phyloP scores from a whole-genome alignment of 805 yeast species.

The Ogataea pignaliae region DNA sequence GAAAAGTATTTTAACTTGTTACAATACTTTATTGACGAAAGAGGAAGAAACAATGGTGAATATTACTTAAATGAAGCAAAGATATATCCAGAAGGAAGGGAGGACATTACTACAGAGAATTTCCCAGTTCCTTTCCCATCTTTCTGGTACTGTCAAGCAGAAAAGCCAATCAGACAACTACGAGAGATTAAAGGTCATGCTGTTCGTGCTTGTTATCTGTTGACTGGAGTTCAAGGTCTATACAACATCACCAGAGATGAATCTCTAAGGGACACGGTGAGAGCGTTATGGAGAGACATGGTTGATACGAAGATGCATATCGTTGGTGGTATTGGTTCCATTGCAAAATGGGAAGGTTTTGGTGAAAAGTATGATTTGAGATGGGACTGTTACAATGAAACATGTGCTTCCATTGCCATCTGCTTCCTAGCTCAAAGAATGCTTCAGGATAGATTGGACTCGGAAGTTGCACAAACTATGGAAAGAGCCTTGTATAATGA shows the following conservation, averaged over 20 bases:
- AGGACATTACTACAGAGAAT: conserved; percentile 1
- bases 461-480: conserved; percentile 16
- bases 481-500: conserved; percentile 23
- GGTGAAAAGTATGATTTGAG: conserved; percentile 21
- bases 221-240: conserved; percentile 22
- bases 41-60: conserved; percentile 21
- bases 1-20: conserved; percentile 16
- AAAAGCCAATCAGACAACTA: conserved; percentile 14
- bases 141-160: conserved; percentile 24
- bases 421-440: conserved; percentile 18
- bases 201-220: conserved; percentile 20
- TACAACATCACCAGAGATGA: conserved; percentile 15
- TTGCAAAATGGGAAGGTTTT: conserved; percentile 24
- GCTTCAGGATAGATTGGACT: conserved; percentile 11
- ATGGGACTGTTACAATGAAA: conserved; percentile 24
- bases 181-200: conserved; percentile 22
- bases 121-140: conserved; percentile 12
- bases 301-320: conserved; percentile 21
- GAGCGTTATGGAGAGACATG: conserved; percentile 17
- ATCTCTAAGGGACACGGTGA: conserved; percentile 10
- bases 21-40: conserved; percentile 19
- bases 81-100: conserved; percentile 8
- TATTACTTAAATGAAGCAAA: conserved; percentile 15
- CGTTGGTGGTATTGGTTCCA: conserved; percentile 26
- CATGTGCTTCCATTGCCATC: conserved; percentile 26